Percentiles rank a stretch among this genome's conserved stretches.
Conservation (phyloP, 352 stramenopile species). For the Pythium apleroticum region DNA sequence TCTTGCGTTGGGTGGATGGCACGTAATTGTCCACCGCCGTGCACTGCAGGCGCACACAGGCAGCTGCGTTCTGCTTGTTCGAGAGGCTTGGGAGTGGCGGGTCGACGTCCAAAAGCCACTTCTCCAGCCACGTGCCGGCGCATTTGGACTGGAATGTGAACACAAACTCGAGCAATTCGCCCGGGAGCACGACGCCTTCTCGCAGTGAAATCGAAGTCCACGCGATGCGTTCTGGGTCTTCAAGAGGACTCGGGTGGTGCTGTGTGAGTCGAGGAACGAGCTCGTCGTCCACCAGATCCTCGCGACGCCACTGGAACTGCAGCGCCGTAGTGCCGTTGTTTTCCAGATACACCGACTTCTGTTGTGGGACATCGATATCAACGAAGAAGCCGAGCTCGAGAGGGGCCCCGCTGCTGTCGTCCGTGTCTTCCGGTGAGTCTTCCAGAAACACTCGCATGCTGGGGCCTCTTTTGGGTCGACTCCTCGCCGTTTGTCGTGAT, state of each 20-base stretch:
- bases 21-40: constrained; percentile 66
- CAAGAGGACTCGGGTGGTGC: constrained; percentile 7
- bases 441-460: constrained; percentile 15
- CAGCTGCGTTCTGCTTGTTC: constrained; percentile 19
- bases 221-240: constrained; percentile 26
- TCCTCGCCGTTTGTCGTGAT: constrained; percentile 2
- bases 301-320: constrained; percentile 60
- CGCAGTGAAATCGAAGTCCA: constrained; percentile 48
- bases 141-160: constrained; percentile 59
- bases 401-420: background rate
- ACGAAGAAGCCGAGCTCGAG: constrained; percentile 49
- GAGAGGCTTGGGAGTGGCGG: constrained; percentile 22
- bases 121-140: constrained; percentile 62
- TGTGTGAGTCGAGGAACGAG: constrained; percentile 14
- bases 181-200: constrained; percentile 51
- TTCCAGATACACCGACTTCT: constrained; percentile 36
- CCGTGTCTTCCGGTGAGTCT: background rate
- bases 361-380: constrained; percentile 39
- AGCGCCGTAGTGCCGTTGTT: constrained; percentile 57
- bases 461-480: constrained; percentile 10
- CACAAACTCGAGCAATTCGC: constrained; percentile 46
- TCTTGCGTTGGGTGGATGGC: constrained; percentile 29
- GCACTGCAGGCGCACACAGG: constrained; percentile 45
- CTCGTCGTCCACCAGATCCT: constrained; percentile 14
- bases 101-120: constrained; percentile 68